Base-by-base conservation (phyloP, 1,139 yeast genomes). In the Blastobotrys ciferrii region DNA sequence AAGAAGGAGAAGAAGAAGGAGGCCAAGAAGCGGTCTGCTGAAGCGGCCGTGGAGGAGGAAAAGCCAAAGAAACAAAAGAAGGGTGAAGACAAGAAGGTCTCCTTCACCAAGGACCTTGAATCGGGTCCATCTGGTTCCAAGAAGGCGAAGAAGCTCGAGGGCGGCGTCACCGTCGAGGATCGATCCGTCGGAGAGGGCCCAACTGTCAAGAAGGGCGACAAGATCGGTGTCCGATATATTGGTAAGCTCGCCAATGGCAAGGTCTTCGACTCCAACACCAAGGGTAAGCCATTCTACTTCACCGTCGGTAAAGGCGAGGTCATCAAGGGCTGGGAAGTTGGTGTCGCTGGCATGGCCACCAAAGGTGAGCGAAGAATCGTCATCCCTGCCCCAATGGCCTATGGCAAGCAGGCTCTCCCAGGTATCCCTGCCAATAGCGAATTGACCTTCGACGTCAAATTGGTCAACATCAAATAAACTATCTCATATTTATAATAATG, bases 321-420 rank as follows among this genome's bases (percentile, higher is more conserved):
- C 65, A 94, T 94, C 76, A 88, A 87, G 72, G 98, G 98, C 57
- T 92, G 96, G 85, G 99, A 92, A 69, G 78, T 91, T 63, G 98
- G 98, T 77, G 95, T 92, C 62, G 88, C 91, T 51, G 98, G 98
- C 69, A 91, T 94, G 98, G 82, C 95, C 54, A 95, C 88, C 67
- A 96, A 96, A 63, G 98, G 98, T 66, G 98, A 94, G 78, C 89
- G 99, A 79, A 84, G 98, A 76, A 89, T 94, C 58, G 78, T 88
- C 56, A 87, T 94, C 60, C 99, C 99, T 60, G 84, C 98, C 51
- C 81, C 92, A 66, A 87, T 87, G 83, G 98, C 96, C 51, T 92
- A 92, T 73, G 98, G 98, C 57, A 85, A 86, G 65, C 87, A 87
- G 76, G 81, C 87, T 56, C 77, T 92, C 59, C 98, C 98, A 63